Base-by-base conservation (phyloP, 2,329 filamentous ascomycete species). In the Tolypocladium paradoxum region DNA sequence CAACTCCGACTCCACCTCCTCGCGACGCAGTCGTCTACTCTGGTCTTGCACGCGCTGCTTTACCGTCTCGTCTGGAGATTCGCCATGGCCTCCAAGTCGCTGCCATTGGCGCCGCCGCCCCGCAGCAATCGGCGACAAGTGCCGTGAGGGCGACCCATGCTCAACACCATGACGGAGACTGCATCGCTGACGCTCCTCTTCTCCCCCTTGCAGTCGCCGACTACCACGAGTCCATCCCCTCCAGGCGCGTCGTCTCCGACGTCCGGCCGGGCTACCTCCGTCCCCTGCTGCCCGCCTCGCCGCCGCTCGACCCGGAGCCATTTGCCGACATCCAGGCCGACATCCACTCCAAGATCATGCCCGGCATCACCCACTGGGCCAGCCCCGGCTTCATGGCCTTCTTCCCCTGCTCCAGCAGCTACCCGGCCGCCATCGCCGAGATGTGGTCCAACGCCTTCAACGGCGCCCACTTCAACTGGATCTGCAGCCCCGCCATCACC, bases 311-410 rank as follows among this genome's bases (percentile, higher is more conserved):
- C 54, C 87, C 78, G 62, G 90, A 86, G 75, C 73, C 79, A 64
- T 96, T 91, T 88, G 72, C 76, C 24, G 76, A 81, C 51, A 96
- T 97, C 64, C 87, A 90, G 62, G 77, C 82, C 54, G 92, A 97
- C 66, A 84, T 97, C 50, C 85, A 91, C 61, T 73, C 78, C 46
- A 88, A 93, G 66, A 96, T 97, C 65, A 82, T 96, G 66, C 92
- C 92, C 0, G 92, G 92, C 6, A 76, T 97, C 52, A 96, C 92
- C 0, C 92, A 96, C 71, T 97, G 92, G 90, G 86, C 95, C 67
- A 89, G 85, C 2, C 92, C 90, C 18, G 90, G 92, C 65, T 97
- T 96, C 77, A 89, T 96, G 82, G 92, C 92, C 46, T 97, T 95
- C 76, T 97, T 93, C 71, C 88, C 92, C 1, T 89, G 89, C 49